A percentile compares a stretch with the other conserved stretches of the same genome.
phyloP scores from a whole-genome alignment of 345 rosid species.

The Physaria fendleri region DNA sequence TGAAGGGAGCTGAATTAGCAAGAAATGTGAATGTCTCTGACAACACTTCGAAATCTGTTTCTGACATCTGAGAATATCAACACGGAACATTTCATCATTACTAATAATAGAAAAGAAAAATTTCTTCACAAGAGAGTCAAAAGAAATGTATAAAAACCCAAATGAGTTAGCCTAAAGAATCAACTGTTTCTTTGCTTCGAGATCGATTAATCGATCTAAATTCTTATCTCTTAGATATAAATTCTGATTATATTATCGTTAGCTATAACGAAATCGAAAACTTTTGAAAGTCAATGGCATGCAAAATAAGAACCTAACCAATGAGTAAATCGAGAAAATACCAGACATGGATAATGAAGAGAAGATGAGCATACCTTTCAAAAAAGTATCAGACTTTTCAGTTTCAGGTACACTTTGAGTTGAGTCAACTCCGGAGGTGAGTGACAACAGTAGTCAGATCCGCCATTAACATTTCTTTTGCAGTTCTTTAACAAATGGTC shows the following conservation, averaged over 20 bases:
- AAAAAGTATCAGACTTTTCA: neutral
- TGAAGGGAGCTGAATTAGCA: conserved; percentile 64
- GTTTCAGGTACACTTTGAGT: conserved; percentile 2
- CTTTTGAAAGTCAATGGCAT: neutral
- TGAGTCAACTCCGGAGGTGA: neutral
- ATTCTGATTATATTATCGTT: too few relatives aligned
- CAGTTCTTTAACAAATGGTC: too few relatives aligned
- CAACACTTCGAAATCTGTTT: conserved; percentile 30
- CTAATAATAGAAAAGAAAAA: neutral
- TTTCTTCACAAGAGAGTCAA: neutral
- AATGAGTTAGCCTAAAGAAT: neutral
- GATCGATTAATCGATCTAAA: neutral
- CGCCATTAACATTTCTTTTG: neutral
- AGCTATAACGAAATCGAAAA: too few relatives aligned
- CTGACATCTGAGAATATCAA: conserved; percentile 22
- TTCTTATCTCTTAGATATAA: too few relatives aligned
- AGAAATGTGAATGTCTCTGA: conserved; percentile 63
- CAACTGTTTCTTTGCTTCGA: neutral
- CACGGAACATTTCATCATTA: neutral
- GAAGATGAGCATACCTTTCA: conserved; percentile 11
- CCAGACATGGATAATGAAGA: neutral
- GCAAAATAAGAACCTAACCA: neutral
- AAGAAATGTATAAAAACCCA: neutral
- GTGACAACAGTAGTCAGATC: neutral
- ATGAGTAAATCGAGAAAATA: neutral